These are phyloP conservation scores for Penicillium sumatraense DNA, from an alignment of 2,329 filamentous ascomycete genomes.

Conservation along the genomic window DNA sequence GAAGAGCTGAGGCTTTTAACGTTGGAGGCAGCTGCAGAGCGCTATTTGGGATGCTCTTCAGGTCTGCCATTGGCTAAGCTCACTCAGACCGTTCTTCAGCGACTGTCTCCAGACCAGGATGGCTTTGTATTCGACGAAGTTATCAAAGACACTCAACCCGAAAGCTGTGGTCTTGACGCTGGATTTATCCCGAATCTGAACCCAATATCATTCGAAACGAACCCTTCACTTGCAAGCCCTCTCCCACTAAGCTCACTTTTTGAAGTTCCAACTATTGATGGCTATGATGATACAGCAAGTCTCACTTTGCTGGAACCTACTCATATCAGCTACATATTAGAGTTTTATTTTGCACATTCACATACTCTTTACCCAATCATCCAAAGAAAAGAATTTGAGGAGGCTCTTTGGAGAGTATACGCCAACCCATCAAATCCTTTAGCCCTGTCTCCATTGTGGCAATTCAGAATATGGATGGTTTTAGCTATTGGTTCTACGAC, in stretches of 20 bases:
- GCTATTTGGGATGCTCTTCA: constrained; percentile 51
- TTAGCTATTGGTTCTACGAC: constrained; percentile 54
- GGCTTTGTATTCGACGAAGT: constrained; percentile 46
- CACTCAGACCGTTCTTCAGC: constrained; percentile 48
- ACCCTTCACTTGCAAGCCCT: constrained; percentile 6
- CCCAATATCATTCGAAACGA: constrained; percentile 11
- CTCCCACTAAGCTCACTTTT: constrained; percentile 6
- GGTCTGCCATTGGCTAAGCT: constrained; percentile 52
- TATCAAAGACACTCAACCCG: constrained; percentile 15
- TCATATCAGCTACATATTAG: constrained; percentile 38
- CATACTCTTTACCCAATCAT: constrained; percentile 55
- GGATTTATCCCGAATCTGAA: constrained; percentile 20
- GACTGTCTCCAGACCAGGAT: constrained; percentile 48
- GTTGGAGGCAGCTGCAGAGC: constrained; percentile 50
- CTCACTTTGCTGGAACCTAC: constrained; percentile 22
- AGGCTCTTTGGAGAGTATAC: constrained; percentile 36
- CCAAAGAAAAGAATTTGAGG: constrained; percentile 39
- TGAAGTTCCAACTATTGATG: constrained; percentile 5
- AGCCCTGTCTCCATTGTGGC: constrained; percentile 38
- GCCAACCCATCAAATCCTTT: constrained; percentile 33
- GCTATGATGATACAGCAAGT: constrained; percentile 8
- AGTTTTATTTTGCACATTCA: constrained; percentile 55
- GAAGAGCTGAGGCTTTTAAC: constrained; percentile 46
- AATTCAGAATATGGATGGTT: constrained; percentile 56
- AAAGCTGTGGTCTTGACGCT: constrained; percentile 6